These are phyloP conservation scores for Marsdenia floribunda DNA, from an alignment of 257 asterid genomes.

Conservation along the genomic window DNA sequence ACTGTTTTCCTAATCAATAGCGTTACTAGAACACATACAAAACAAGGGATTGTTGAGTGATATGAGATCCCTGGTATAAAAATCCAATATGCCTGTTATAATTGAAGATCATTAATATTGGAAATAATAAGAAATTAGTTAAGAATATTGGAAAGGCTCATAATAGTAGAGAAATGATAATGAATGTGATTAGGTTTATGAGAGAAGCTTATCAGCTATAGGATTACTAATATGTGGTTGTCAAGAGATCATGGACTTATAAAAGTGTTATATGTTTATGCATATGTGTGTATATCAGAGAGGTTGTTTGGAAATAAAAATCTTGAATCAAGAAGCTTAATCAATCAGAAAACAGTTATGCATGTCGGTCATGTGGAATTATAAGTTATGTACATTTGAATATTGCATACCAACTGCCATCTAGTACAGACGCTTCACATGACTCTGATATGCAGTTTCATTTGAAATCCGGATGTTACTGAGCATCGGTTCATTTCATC, in stretches of 20 bases:
- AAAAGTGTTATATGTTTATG: not conserved
- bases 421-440: not conserved
- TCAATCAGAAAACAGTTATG: not conserved
- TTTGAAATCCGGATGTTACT: not conserved
- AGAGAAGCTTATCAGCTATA: not conserved
- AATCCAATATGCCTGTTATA: not conserved
- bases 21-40: not conserved
- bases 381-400: not conserved
- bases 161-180: not conserved
- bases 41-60: not conserved
- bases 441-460: not conserved
- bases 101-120: not conserved
- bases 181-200: not conserved
- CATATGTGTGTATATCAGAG: not conserved
- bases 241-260: not conserved
- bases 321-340: not conserved
- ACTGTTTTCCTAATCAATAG: not conserved
- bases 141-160: not conserved
- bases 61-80: not conserved
- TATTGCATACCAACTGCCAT: not conserved
- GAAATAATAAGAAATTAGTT: not conserved
- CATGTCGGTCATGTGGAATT: not conserved
- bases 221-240: not conserved
- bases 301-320: not conserved
- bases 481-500: not conserved